Evolutionary conservation across 169 alveolate genomes (phyloP), one percentile per base, ranked within the genome.

Genomic region (Eimeria mitis): DNA sequence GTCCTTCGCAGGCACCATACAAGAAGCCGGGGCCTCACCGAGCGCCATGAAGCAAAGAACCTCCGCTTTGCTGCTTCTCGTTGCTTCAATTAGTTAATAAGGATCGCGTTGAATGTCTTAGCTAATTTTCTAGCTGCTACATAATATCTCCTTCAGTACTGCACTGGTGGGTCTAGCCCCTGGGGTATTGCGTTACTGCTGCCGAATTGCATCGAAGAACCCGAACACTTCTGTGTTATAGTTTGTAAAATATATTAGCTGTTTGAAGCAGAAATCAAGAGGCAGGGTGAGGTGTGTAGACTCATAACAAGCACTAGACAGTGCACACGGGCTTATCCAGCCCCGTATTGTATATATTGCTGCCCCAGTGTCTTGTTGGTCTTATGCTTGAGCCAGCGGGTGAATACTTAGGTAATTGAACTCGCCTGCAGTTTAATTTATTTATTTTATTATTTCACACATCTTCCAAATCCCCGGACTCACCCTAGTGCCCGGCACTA

Each of bases 401-500:
- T 31, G 47, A 28, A 68, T 31, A 68, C 47, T 31, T 68, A 68
- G 78, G 78, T 68, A 68, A n/a, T 31, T 68, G 78, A 68, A 23
- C 49, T 68, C 78, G 42, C 25, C 31, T 68, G 2, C 23, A 68
- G 49, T 47, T 31, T 31, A 34, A 31, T 9, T 68, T 68, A 14
- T 68, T 68, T 68, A 31, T 68, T 28, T 34, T 31, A 68, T 68
- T 68, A 68, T 68, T 31, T 31, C 31, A 28, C 25, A 31, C 49
- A 31, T 68, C 31, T 68, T 47, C 49, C 78, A 31, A 37, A 68
- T 44, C 31, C 31, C 78, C 78, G 31, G 78, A 47, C 42, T 47
- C 31, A 68, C 78, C 25, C 49, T 68, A 68, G 78, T 68, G 78
- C 78, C 78, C 78, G 78, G 78, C 78, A 68, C 78, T 68, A 68